These are phyloP conservation scores for Wickerhamomyces sp. DNA, from an alignment of 1,139 yeast genomes.

Conservation along the genomic window DNA sequence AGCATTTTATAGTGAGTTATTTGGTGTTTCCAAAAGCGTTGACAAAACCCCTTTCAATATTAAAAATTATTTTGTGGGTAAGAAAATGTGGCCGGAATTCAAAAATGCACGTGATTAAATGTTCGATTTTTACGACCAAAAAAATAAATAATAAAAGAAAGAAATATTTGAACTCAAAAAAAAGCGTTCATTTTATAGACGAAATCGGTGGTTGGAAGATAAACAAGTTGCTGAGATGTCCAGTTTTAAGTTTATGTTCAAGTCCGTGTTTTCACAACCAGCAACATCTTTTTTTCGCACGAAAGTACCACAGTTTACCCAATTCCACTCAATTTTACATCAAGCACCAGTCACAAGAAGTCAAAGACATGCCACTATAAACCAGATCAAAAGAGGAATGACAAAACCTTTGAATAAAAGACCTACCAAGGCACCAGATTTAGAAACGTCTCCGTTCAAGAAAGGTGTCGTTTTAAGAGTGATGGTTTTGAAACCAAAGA, in stretches of 20 bases:
- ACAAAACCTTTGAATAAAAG: constrained; percentile 50
- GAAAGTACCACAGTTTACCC: constrained; percentile 7
- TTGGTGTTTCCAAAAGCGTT: not conserved
- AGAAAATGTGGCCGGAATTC: no score
- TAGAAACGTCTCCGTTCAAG: constrained; percentile 75
- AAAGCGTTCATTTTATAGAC: not conserved
- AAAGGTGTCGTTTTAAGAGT: constrained; percentile 95
- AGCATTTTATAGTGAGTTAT: not conserved
- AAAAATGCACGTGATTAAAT: not conserved
- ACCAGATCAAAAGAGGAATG: constrained; percentile 67
- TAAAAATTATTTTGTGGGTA: no score
- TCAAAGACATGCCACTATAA: constrained; percentile 53
- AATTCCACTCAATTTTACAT: constrained; percentile 14
- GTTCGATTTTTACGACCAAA: not conserved
- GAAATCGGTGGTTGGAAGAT: not conserved
- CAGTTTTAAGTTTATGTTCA: constrained; percentile 17
- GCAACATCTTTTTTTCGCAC: constrained; percentile 15
- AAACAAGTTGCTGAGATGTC: constrained; percentile 5
- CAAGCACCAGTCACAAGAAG: constrained; percentile 14
- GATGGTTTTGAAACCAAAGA: constrained; percentile 93
- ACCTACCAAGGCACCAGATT: constrained; percentile 70
- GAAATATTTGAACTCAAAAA: not conserved
- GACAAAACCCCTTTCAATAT: not conserved
- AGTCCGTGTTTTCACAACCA: constrained; percentile 15
- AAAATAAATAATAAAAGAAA: not conserved